Conservation (phyloP, 495 filamentous ascomycete species). For the Xylaria cubensis region DNA sequence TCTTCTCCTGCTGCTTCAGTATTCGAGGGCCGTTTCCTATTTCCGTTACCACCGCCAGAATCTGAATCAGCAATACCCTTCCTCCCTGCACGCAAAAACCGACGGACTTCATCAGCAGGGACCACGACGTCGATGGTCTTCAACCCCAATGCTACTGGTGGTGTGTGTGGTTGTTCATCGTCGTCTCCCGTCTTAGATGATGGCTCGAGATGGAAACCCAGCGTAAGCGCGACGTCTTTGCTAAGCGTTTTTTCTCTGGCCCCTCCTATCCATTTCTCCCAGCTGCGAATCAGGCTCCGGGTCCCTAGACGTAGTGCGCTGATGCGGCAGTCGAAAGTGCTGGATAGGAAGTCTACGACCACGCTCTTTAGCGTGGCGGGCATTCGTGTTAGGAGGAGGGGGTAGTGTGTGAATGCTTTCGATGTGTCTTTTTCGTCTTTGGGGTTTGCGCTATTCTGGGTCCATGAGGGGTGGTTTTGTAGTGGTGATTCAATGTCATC, state of each 20-base stretch:
- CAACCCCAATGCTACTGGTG: slow-evolving; percentile 39
- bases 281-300: slow-evolving; percentile 44
- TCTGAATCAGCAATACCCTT: not conserved
- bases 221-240: slow-evolving; percentile 49
- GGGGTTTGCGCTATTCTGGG: slow-evolving; percentile 22
- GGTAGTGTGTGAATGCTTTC: slow-evolving; percentile 43
- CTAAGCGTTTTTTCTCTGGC: slow-evolving; percentile 27
- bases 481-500: not conserved
- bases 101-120: slow-evolving; percentile 43
- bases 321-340: slow-evolving; percentile 55
- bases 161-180: not conserved
- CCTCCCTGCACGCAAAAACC: slow-evolving; percentile 37
- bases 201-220: slow-evolving; percentile 49
- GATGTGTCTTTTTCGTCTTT: not conserved
- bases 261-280: slow-evolving; percentile 50
- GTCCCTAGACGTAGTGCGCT: slow-evolving; percentile 52
- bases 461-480: slow-evolving; percentile 29
- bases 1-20: not conserved
- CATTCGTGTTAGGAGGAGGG: slow-evolving; percentile 55
- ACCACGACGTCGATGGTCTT: slow-evolving; percentile 53
- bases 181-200: not conserved
- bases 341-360: slow-evolving; percentile 52
- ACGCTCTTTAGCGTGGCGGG: slow-evolving; percentile 49
- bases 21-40: slow-evolving; percentile 25
- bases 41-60: slow-evolving; percentile 6